A percentile compares a stretch with the other conserved stretches of the same genome.
phyloP scores from a whole-genome alignment of 1,284 basidiomycete genomes.

The Serendipita sp. region DNA sequence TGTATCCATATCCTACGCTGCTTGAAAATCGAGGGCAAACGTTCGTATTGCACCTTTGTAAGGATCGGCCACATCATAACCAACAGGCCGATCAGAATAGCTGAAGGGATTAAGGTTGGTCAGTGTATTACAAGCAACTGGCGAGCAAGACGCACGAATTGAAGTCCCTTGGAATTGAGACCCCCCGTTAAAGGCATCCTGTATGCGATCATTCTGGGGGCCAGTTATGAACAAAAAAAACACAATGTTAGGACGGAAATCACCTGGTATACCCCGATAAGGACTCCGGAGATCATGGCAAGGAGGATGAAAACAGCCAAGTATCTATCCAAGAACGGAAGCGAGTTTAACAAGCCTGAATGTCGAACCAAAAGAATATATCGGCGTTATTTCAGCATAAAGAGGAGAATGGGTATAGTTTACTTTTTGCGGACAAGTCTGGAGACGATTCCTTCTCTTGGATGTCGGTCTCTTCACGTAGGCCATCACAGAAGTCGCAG shows the following conservation, averaged over 20 bases:
- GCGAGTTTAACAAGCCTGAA: conserved; percentile 19
- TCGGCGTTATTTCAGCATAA: not conserved
- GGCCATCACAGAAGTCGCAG: conserved; percentile 13
- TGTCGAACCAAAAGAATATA: not conserved
- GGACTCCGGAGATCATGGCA: conserved; percentile 66
- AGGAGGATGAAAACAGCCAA: conserved; percentile 60
- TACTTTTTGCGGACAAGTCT: not conserved
- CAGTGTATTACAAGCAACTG: not conserved
- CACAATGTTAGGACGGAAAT: not conserved
- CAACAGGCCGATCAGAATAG: conserved; percentile 62
- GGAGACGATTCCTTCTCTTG: conserved; percentile 5
- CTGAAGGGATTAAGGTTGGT: conserved; percentile 24
- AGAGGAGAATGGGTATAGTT: not conserved
- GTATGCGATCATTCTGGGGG: conserved; percentile 35
- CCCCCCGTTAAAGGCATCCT: conserved; percentile 36
- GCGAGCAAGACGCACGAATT: conserved; percentile 19
- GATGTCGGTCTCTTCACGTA: conserved; percentile 8
- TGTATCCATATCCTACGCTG: conserved; percentile 54
- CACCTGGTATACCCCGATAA: conserved; percentile 47
- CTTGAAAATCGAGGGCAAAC: conserved; percentile 43
- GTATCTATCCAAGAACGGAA: conserved; percentile 47
- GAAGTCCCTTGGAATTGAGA: conserved; percentile 39
- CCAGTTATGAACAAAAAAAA: not conserved
- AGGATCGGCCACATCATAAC: conserved; percentile 85
- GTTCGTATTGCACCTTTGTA: conserved; percentile 50